These are phyloP conservation scores for Candida dajiaensis DNA, from an alignment of 805 yeast species.

Conservation along the genomic window DNA sequence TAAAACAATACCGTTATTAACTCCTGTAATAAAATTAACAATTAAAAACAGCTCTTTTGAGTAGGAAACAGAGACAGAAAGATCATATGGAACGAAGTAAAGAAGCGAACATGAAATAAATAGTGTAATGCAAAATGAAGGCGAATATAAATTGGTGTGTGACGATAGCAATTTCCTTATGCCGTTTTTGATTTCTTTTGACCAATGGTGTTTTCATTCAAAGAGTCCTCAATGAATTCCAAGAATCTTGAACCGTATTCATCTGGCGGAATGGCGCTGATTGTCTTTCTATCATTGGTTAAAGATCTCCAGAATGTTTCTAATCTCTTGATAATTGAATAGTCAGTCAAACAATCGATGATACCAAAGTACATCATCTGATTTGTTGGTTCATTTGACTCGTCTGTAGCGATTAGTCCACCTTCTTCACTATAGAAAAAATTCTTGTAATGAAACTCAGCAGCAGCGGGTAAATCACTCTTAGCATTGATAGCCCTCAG, in stretches of 20 bases:
- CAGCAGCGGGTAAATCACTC: conserved; percentile 34
- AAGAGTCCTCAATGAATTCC: conserved; percentile 49
- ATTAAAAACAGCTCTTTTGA: too few relatives aligned
- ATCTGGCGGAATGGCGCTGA: conserved; percentile 84
- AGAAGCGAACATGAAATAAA: neutral
- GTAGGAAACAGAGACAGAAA: too few relatives aligned
- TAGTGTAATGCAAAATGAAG: neutral
- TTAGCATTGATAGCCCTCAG: conserved; percentile 37
- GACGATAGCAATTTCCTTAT: neutral
- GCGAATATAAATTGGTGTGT: neutral
- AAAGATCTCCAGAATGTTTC: conserved; percentile 85
- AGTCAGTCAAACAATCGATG: conserved; percentile 87
- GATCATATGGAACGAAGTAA: neutral
- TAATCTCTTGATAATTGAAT: conserved; percentile 62
- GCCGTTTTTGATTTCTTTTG: conserved; percentile 5
- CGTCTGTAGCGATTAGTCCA: conserved; percentile 70
- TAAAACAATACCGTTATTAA: too few relatives aligned
- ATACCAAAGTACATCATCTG: conserved; percentile 87
- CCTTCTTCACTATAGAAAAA: conserved; percentile 77
- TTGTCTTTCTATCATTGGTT: conserved; percentile 57
- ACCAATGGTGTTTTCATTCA: conserved; percentile 22
- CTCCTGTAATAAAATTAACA: too few relatives aligned
- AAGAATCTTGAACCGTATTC: conserved; percentile 89
- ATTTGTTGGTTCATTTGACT: conserved; percentile 48
- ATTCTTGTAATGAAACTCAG: conserved; percentile 42